Evolutionary conservation across 371 early-diverging fungal species (phyloP).

Genomic region (Mortierella sp.): DNA sequence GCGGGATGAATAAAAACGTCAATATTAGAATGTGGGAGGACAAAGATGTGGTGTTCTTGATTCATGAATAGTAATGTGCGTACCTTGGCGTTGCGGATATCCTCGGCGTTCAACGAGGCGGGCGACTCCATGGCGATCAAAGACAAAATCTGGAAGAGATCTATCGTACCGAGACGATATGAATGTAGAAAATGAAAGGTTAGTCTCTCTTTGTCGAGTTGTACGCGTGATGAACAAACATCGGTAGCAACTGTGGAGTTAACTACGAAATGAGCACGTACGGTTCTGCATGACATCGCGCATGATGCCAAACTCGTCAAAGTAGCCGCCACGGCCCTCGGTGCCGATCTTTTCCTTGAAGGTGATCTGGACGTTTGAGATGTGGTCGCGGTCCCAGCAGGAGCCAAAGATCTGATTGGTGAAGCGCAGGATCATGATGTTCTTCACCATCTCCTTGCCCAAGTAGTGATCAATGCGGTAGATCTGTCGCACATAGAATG

Average conservation of each 20-base stretch:
- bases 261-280: constrained; percentile 18
- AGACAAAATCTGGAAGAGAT: constrained; percentile 93
- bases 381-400: constrained; percentile 82
- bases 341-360: constrained; percentile 94
- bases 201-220: too few relatives aligned
- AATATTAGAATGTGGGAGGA: too few relatives aligned
- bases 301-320: constrained; percentile 94
- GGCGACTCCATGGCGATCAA: constrained; percentile 96
- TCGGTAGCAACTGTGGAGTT: too few relatives aligned
- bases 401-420: constrained; percentile 82
- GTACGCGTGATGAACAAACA: too few relatives aligned
- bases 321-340: constrained; percentile 93
- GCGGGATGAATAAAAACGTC: too few relatives aligned
- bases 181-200: background rate
- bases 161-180: constrained; percentile 8
- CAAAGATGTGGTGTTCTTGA: background rate
- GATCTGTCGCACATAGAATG: constrained; percentile 59
- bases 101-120: constrained; percentile 85
- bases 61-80: background rate
- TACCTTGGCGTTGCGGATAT: constrained; percentile 92
- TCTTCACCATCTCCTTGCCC: constrained; percentile 95
- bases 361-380: constrained; percentile 85
- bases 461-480: constrained; percentile 93
- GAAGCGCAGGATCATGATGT: constrained; percentile 84
- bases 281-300: constrained; percentile 94